A percentile compares a stretch with the other conserved stretches of the same genome.
phyloP scores from a whole-genome alignment of 164 flowering plant genomes.

The Sextonia rubra region DNA sequence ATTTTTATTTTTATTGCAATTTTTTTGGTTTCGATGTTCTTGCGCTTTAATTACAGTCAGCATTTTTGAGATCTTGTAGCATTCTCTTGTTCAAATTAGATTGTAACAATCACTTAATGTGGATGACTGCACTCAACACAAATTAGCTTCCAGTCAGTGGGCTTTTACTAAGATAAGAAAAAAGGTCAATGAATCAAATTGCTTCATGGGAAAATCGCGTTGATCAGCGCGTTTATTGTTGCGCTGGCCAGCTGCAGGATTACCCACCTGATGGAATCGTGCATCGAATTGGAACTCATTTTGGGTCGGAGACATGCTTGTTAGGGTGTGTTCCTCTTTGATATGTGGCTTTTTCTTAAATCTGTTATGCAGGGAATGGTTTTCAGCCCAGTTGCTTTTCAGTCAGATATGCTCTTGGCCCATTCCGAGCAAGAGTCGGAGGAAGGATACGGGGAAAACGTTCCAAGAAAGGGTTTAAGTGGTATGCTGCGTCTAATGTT shows the following conservation, averaged over 20 bases:
- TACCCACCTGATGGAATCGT: background rate
- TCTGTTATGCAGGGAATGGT: constrained; percentile 51
- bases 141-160: background rate
- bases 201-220: too few relatives aligned
- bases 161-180: background rate
- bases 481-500: constrained; percentile 23
- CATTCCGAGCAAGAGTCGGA: constrained; percentile 25
- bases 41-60: too few relatives aligned
- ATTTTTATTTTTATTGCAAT: too few relatives aligned
- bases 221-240: background rate
- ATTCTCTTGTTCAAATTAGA: background rate
- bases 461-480: constrained; percentile 18
- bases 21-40: too few relatives aligned
- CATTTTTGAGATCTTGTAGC: background rate
- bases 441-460: constrained; percentile 15
- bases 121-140: background rate
- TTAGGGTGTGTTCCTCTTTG: too few relatives aligned
- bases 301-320: background rate
- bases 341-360: background rate
- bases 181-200: background rate
- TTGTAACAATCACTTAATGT: background rate
- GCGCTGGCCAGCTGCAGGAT: background rate
- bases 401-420: constrained; percentile 29
- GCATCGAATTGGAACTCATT: background rate
- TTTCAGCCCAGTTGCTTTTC: constrained; percentile 77